A percentile compares a stretch with the other conserved stretches of the same genome.
Evolutionary conservation across 768 basidiomycete genomes (phyloP).

Genomic region (Russula vinacea): DNA sequence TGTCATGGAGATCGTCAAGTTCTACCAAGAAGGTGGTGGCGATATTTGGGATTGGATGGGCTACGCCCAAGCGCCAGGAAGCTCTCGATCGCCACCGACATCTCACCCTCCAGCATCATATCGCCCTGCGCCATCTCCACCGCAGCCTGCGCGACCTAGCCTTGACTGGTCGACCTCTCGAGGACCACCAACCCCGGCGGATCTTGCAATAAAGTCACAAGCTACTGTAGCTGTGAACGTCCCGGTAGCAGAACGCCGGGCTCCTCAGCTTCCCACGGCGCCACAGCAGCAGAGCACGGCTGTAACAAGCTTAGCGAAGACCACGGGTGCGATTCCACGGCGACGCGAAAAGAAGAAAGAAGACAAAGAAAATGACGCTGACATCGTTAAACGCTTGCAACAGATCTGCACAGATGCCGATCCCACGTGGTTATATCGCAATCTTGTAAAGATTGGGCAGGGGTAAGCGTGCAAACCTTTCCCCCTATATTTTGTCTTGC

Average conservation of each 20-base stretch:
- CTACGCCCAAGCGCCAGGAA: slow-evolving; percentile 32
- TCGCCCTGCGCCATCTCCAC: slow-evolving; percentile 75
- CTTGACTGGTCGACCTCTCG: slow-evolving; percentile 73
- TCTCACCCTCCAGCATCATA: slow-evolving; percentile 53
- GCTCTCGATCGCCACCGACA: slow-evolving; percentile 27
- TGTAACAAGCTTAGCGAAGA: slow-evolving; percentile 62
- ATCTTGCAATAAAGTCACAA: slow-evolving; percentile 70
- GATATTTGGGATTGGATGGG: slow-evolving; percentile 87
- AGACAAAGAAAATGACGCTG: slow-evolving; percentile 76
- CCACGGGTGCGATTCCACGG: slow-evolving; percentile 72
- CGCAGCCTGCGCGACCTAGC: slow-evolving; percentile 56
- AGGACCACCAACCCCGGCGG: slow-evolving; percentile 31
- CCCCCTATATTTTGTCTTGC: slow-evolving; percentile 5
- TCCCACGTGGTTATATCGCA: slow-evolving; percentile 90
- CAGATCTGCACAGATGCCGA: slow-evolving; percentile 98
- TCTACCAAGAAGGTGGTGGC: slow-evolving; percentile 86
- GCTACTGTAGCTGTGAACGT: slow-evolving; percentile 31
- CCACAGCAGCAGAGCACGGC: slow-evolving; percentile 60
- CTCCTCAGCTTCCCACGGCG: slow-evolving; percentile 33
- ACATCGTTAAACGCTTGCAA: slow-evolving; percentile 87
- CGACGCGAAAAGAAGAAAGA: slow-evolving; percentile 81
- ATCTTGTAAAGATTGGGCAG: slow-evolving; percentile 94
- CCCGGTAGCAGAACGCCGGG: slow-evolving; percentile 35
- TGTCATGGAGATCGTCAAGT: slow-evolving; percentile 98
- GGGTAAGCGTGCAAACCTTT: slow-evolving; percentile 55